Evolutionary conservation across 495 filamentous ascomycete species (phyloP), one percentile per base, ranked within the genome.

Genomic region (Penicillium canescens): DNA sequence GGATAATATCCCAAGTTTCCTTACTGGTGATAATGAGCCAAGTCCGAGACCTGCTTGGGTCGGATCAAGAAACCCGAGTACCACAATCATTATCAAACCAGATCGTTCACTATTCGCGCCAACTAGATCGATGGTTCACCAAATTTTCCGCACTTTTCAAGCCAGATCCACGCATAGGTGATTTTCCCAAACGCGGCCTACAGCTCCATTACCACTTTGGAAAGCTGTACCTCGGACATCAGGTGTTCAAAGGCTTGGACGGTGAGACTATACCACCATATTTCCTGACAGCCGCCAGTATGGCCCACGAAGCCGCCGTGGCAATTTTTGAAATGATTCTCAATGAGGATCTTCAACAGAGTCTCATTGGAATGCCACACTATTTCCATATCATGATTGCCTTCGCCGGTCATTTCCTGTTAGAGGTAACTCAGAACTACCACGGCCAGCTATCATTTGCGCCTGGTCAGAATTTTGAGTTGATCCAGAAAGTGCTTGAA

Each of bases 341-440:
- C 0, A 53, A 64, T 12, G 72, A 77, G 28, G 33, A 76, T 43
- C 65, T 79, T 10, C 67, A 66, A 40, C 52, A 58, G 14, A 65
- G 62, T 14, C 64, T 77, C 1, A 63, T 75, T 14, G 76, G 73
- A 12, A 71, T 76, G 51, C 74, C 76, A 2, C 72, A 73, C 46
- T 79, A 79, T 46, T 70, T 76, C 48, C 70, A 77, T 50, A 71
- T 71, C 40, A 79, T 77, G 74, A 73, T 77, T 44, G 71, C 74
- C 1, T 77, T 75, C 45, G 76, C 76, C 2, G 68, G 67, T 18
- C 71, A 77, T 31, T 75, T 79, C 31, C 50, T 79, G 6, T 56
- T 79, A 10, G 76, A 79, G 56, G 67, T 75, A 35, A 57, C 55
- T 11, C 55, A 59, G 36, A 62, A 60, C 40, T 64, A 68, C 33